phyloP scores from a whole-genome alignment of 345 rosid genomes.

The Ceriops tagal region DNA sequence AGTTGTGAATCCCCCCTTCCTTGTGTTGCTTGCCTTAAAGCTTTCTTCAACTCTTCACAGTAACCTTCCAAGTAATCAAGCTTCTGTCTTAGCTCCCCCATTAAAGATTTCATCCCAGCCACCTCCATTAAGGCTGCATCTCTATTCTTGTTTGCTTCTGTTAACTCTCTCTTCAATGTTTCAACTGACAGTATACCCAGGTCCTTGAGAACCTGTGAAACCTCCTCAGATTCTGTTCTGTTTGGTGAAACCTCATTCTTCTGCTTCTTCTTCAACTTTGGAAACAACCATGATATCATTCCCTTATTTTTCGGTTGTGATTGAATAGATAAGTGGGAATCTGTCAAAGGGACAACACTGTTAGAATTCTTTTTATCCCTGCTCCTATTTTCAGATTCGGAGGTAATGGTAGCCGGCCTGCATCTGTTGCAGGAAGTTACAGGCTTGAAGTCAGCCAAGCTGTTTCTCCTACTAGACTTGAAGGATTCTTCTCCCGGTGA shows the following conservation, averaged over 20 bases:
- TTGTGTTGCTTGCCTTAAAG: conserved; percentile 59
- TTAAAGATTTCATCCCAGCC: conserved; percentile 68
- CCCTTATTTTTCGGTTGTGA: conserved; percentile 60
- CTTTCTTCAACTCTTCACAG: conserved; percentile 78
- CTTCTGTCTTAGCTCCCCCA: conserved; percentile 70
- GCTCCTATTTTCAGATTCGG: conserved; percentile 35
- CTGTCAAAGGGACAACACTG: conserved; percentile 66
- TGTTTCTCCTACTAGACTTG: conserved; percentile 49
- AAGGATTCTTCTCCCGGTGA: conserved; percentile 46
- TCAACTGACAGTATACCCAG: conserved; percentile 54
- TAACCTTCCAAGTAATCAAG: conserved; percentile 78
- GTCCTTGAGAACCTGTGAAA: conserved; percentile 61
- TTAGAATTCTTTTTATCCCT: conserved; percentile 56
- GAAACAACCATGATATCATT: conserved; percentile 77
- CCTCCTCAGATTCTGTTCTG: conserved; percentile 74
- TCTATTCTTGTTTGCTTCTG: conserved; percentile 69
- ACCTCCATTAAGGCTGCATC: conserved; percentile 74
- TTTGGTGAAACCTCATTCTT: conserved; percentile 59
- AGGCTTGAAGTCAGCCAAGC: conserved; percentile 57
- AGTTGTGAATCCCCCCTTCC: conserved; percentile 34
- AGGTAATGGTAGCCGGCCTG: conserved; percentile 45
- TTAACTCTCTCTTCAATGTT: conserved; percentile 63
- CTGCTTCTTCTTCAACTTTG: conserved; percentile 68
- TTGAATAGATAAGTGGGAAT: conserved; percentile 56
- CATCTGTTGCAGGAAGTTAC: conserved; percentile 67